phyloP scores from a whole-genome alignment of 1,139 yeast species.

The Debaryomyces udenii region DNA sequence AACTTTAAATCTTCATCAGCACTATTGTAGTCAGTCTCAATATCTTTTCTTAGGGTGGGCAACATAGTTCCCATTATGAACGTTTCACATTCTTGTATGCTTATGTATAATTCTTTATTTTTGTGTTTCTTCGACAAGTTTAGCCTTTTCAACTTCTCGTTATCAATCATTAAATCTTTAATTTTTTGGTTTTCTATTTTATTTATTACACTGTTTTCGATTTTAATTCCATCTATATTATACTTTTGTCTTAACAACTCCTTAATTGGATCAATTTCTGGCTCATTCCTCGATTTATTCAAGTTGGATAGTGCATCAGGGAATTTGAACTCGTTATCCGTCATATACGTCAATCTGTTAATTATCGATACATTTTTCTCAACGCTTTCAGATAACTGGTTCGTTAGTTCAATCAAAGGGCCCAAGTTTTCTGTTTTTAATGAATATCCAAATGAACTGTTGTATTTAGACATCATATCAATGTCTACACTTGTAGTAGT shows the following conservation, averaged over 20 bases:
- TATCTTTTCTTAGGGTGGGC: constrained; percentile 33
- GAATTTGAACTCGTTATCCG: constrained; percentile 27
- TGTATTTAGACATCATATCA: constrained; percentile 6
- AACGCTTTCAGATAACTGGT: constrained; percentile 26
- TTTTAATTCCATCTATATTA: constrained; percentile 8
- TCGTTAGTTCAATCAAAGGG: constrained; percentile 31
- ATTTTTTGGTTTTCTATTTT: constrained; percentile 19
- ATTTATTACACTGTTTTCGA: constrained; percentile 12
- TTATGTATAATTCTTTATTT: constrained; percentile 27
- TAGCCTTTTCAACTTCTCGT: constrained; percentile 26
- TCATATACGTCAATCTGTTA: constrained; percentile 23
- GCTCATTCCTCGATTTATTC: constrained; percentile 8
- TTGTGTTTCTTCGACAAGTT: constrained; percentile 21
- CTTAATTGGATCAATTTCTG: constrained; percentile 9
- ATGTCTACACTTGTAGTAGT: constrained; percentile 12
- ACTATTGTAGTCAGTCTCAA: constrained; percentile 14
- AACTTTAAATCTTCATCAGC: constrained; percentile 15
- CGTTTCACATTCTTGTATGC: constrained; percentile 32
- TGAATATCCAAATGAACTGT: constrained; percentile 20
- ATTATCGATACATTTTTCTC: constrained; percentile 29
- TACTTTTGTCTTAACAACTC: constrained; percentile 12
- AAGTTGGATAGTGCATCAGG: constrained; percentile 19
- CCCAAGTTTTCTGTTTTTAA: constrained; percentile 43
- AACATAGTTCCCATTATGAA: constrained; percentile 30
- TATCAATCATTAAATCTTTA: constrained; percentile 28